A percentile compares a stretch with the other conserved stretches of the same genome.
These are phyloP conservation scores for Nepenthes gracilis DNA, from an alignment of 148 eudicot genomes.

Conservation along the genomic window DNA sequence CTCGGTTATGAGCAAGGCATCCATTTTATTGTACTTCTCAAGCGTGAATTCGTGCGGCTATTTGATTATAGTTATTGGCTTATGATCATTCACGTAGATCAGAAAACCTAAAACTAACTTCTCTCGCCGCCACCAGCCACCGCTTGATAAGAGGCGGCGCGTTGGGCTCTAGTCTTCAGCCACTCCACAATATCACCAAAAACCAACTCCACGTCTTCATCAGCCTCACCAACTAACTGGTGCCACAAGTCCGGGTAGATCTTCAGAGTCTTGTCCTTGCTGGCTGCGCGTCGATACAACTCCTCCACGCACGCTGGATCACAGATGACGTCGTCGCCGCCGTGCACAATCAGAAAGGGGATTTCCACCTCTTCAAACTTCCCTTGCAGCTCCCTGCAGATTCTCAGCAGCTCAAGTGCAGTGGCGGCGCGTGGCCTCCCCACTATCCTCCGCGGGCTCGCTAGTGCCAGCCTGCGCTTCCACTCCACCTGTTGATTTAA, in stretches of 20 bases:
- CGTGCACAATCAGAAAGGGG: slow-evolving; percentile 73
- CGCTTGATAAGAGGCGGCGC: slow-evolving; percentile 3
- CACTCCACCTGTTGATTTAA: slow-evolving; percentile 40
- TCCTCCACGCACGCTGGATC: slow-evolving; percentile 85
- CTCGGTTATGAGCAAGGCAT: no score
- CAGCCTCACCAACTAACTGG: slow-evolving; percentile 76
- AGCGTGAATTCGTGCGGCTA: no score
- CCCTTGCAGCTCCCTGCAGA: slow-evolving; percentile 63
- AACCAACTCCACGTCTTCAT: slow-evolving; percentile 63
- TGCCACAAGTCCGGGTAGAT: slow-evolving; percentile 92
- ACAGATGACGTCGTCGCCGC: slow-evolving; percentile 65
- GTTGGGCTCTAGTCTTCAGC: slow-evolving; percentile 54
- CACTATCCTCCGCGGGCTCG: slow-evolving; percentile 57
- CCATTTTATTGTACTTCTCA: no score
- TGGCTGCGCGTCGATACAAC: slow-evolving; percentile 45
- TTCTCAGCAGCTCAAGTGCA: slow-evolving; percentile 67
- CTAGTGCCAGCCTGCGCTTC: slow-evolving; percentile 75
- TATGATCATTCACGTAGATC: no score
- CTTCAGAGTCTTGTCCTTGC: slow-evolving; percentile 74
- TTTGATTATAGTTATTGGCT: no score
- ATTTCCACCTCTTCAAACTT: slow-evolving; percentile 49
- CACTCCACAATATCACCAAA: slow-evolving; percentile 77
- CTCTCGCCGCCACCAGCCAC: not conserved
- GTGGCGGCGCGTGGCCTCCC: slow-evolving; percentile 88
- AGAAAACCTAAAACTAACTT: no score